These are phyloP conservation scores for Kockovaella imperatae DNA, from an alignment of 768 basidiomycete genomes.

Conservation along the genomic window DNA sequence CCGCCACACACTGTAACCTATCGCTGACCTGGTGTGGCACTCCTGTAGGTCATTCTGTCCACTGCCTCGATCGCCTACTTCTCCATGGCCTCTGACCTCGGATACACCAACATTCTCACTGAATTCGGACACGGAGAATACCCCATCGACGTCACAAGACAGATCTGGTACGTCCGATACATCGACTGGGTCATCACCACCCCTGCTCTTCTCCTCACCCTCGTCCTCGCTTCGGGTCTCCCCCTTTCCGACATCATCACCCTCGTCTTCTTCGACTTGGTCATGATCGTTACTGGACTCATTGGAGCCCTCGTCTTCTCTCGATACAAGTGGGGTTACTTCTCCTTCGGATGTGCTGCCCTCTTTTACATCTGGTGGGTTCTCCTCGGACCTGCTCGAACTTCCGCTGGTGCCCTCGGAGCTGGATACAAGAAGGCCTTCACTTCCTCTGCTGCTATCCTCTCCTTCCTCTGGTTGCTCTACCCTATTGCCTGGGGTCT, in stretches of 20 bases:
- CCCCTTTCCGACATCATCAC: slow-evolving; percentile 52
- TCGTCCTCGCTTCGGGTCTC: slow-evolving; percentile 51
- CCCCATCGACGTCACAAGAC: slow-evolving; percentile 45
- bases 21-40: neutral
- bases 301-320: slow-evolving; percentile 52
- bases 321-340: slow-evolving; percentile 53
- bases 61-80: slow-evolving; percentile 52
- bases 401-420: slow-evolving; percentile 37
- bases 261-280: slow-evolving; percentile 50
- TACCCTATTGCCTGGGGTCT: slow-evolving; percentile 56
- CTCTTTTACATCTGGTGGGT: slow-evolving; percentile 48
- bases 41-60: slow-evolving; percentile 46
- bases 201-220: slow-evolving; percentile 50
- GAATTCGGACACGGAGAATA: slow-evolving; percentile 48
- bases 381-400: slow-evolving; percentile 25
- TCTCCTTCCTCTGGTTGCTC: slow-evolving; percentile 55
- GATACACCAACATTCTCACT: slow-evolving; percentile 49
- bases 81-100: slow-evolving; percentile 55
- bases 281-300: slow-evolving; percentile 49
- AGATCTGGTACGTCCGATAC: slow-evolving; percentile 42
- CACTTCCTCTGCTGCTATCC: slow-evolving; percentile 47
- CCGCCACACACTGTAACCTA: neutral
- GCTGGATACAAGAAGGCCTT: slow-evolving; percentile 36
- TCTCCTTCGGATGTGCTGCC: slow-evolving; percentile 49
- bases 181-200: slow-evolving; percentile 51